A percentile compares a stretch with the other conserved stretches of the same genome.
These are phyloP conservation scores for Dipodascopsis tothii DNA, from an alignment of 805 yeast genomes.

Conservation along the genomic window DNA sequence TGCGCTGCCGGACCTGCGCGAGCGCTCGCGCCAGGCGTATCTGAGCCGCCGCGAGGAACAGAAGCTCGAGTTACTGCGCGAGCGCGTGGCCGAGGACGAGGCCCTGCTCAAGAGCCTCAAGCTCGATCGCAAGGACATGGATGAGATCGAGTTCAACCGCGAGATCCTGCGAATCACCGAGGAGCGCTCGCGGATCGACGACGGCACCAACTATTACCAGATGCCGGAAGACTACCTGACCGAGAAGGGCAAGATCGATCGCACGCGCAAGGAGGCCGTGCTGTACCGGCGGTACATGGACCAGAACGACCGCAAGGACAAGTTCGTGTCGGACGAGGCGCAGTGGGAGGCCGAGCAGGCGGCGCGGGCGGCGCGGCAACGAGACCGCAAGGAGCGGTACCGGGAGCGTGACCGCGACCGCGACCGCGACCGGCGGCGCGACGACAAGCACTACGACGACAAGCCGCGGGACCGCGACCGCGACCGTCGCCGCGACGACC, in stretches of 20 bases:
- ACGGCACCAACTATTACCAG: constrained; percentile 36
- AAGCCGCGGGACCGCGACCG: too few species aligned
- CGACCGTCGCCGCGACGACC: too few species aligned
- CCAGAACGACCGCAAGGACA: constrained; percentile 13
- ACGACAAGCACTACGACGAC: too few species aligned
- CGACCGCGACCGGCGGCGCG: constrained; percentile 40
- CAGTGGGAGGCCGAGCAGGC: constrained; percentile 52
- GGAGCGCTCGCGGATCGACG: constrained; percentile 35
- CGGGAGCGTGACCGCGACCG: constrained; percentile 30
- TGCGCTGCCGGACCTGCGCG: constrained; percentile 35
- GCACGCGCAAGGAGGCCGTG: constrained; percentile 46
- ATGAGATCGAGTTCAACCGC: constrained; percentile 46
- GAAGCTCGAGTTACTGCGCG: constrained; percentile 37
- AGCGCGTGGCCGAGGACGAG: constrained; percentile 44
- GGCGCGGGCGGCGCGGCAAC: constrained; percentile 35
- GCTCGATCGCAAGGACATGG: constrained; percentile 42
- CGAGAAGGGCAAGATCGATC: constrained; percentile 46
- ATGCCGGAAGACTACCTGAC: constrained; percentile 54
- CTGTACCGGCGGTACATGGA: constrained; percentile 37
- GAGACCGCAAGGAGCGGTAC: too few species aligned
- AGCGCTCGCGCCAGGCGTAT: constrained; percentile 45
- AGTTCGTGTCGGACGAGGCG: constrained; percentile 26
- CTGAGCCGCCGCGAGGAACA: constrained; percentile 44
- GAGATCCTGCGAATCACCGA: constrained; percentile 41
- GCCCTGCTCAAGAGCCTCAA: constrained; percentile 40